phyloP scores from a whole-genome alignment of 495 filamentous ascomycete species.

The Annulohypoxylon maeteangense region DNA sequence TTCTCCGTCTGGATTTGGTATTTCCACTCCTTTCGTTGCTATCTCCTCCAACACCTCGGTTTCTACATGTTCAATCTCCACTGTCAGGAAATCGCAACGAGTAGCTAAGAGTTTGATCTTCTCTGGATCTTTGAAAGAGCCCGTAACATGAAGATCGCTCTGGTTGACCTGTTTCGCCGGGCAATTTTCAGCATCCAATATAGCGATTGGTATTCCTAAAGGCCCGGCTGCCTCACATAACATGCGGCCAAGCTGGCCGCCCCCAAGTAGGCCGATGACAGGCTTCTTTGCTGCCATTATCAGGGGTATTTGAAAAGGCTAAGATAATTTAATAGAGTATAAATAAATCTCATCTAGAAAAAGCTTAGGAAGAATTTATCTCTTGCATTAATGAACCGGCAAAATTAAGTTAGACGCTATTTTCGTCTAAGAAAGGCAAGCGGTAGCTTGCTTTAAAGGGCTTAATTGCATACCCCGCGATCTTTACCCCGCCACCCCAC shows the following conservation, averaged over 20 bases:
- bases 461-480: conserved; percentile 29
- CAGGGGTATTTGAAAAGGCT: background rate
- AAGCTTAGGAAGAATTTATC: conserved; percentile 21
- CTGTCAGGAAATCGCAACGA: conserved; percentile 84
- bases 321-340: background rate
- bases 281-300: conserved; percentile 34
- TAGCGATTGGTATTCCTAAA: conserved; percentile 80
- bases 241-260: conserved; percentile 93
- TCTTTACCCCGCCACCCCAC: conserved; percentile 3
- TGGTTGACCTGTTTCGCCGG: conserved; percentile 93
- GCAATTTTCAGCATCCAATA: conserved; percentile 81
- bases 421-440: conserved; percentile 13
- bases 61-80: conserved; percentile 99
- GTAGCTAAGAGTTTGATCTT: conserved; percentile 81
- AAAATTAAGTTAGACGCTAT: conserved; percentile 7
- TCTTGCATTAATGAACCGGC: conserved; percentile 9
- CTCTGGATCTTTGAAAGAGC: conserved; percentile 83
- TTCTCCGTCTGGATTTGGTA: conserved; percentile 55
- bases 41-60: conserved; percentile 91
- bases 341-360: background rate
- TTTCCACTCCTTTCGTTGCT: conserved; percentile 64
- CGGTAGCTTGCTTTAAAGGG: conserved; percentile 9
- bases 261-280: conserved; percentile 34
- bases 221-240: conserved; percentile 90
- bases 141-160: conserved; percentile 76